Percentiles rank a stretch among this genome's conserved stretches.
Conservation (phyloP, 176 grass and related monocot species). For the Phragmites australis region DNA sequence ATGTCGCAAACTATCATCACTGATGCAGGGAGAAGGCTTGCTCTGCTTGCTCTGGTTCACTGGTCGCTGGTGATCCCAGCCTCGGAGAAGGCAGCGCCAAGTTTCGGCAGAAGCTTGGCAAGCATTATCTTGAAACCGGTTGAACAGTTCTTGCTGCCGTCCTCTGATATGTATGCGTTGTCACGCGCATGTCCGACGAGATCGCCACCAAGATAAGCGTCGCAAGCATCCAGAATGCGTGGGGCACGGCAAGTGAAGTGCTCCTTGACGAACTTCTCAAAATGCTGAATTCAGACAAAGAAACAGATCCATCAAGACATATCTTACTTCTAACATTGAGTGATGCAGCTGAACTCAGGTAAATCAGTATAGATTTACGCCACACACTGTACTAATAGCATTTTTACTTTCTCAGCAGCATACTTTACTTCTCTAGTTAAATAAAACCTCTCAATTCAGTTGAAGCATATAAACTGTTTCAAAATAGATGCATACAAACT, state of each 20-base stretch:
- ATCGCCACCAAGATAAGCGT: constrained; percentile 68
- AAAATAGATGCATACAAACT: background rate
- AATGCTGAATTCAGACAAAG: constrained; percentile 63
- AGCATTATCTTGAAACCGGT: constrained; percentile 89
- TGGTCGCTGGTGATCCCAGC: constrained; percentile 49
- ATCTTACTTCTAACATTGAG: constrained; percentile 3
- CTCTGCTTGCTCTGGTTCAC: constrained; percentile 25
- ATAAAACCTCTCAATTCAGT: background rate
- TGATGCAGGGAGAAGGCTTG: background rate
- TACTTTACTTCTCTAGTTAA: constrained; percentile 1
- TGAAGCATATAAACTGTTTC: constrained; percentile 4
- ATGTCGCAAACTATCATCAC: background rate
- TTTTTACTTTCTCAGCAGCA: background rate
- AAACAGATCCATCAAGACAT: constrained; percentile 17
- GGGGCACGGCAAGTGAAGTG: constrained; percentile 57
- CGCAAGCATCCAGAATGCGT: constrained; percentile 62
- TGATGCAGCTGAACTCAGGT: background rate
- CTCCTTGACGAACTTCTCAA: constrained; percentile 80
- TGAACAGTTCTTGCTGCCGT: constrained; percentile 58
- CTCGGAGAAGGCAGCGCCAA: constrained; percentile 53
- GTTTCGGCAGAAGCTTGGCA: constrained; percentile 76
- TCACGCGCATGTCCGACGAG: constrained; percentile 48
- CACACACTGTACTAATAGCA: background rate
- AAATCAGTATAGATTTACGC: background rate
- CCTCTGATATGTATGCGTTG: constrained; percentile 36